A percentile compares a stretch with the other conserved stretches of the same genome.
Evolutionary conservation across 345 rosid genomes (phyloP).

Genomic region (Trapa bicornis): DNA sequence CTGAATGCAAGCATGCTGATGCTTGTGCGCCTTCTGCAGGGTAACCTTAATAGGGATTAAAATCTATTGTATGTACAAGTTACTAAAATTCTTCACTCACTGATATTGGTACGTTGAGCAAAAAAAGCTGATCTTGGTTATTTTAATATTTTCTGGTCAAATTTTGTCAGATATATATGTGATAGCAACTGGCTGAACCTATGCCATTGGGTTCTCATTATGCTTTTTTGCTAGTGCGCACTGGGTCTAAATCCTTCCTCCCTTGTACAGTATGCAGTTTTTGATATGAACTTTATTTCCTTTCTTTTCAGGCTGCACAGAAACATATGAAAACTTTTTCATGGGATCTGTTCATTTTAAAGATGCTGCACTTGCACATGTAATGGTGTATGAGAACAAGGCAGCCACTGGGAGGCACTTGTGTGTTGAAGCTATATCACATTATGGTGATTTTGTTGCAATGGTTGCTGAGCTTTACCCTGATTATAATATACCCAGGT

Average conservation of each 20-base stretch:
- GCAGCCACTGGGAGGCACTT: conserved; percentile 72
- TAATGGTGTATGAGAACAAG: conserved; percentile 72
- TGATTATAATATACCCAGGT: conserved; percentile 66
- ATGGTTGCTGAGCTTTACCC: conserved; percentile 93
- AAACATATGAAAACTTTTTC: conserved; percentile 56
- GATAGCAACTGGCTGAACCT: neutral
- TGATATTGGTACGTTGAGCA: too few relatives aligned
- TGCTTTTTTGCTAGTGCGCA: too few relatives aligned
- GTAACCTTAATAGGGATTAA: conserved; percentile 15
- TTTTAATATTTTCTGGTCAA: too few relatives aligned
- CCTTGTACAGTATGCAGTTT: neutral
- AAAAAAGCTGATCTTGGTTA: too few relatives aligned
- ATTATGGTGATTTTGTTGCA: conserved; percentile 79
- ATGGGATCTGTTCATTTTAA: conserved; percentile 91
- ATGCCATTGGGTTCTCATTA: neutral
- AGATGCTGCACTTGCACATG: conserved; percentile 82
- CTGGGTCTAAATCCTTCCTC: neutral
- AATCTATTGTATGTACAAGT: neutral
- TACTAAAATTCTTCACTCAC: too few relatives aligned
- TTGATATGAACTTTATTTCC: neutral
- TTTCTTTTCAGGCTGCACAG: conserved; percentile 58
- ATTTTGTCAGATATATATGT: neutral
- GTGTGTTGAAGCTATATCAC: conserved; percentile 80
- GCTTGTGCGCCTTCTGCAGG: conserved; percentile 63
- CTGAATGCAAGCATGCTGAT: conserved; percentile 78